Evolutionary conservation across 768 basidiomycete species (phyloP), one percentile per base, ranked within the genome.

Genomic region (Serendipita sp.): DNA sequence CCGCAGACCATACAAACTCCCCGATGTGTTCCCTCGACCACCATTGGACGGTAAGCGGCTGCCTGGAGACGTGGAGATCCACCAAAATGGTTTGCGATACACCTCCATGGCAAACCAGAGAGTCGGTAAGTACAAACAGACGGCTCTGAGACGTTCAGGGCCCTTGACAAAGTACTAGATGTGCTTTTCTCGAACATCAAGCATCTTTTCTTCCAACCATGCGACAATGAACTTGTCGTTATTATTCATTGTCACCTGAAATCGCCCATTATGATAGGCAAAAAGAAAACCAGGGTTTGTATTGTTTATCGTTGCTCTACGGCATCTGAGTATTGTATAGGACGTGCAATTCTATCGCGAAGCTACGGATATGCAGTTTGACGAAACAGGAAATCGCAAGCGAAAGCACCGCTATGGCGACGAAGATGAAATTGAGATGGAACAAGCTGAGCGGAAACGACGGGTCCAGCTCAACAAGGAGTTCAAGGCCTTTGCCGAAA

Each of bases 281-380:
- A 98, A 78, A 96, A 93, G 76, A 99, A 98, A 73, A 84, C 96
- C 22, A 90, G 89, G 69, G 91, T 93, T 68, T 38, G 38, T 38
- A 38, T 38, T 14, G 14, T 14, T 38, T 62, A 66, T 17, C 17
- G 38, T 24, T 9, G 20, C n/a, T 13, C 26, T 24, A 31, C 53
- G 9, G 13, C 24, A n/a, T 30, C 33, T 58, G 24, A 26, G 26
- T 1, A 4, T 38, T n/a, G 13, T 43, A 26, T 65, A 95, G 89
- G 96, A 99, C 72, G 83, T 98, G 3, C 96, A 98, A 81, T 97
- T 99, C 73, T 93, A 89, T 77, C 88, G 95, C 7, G 96, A 98
- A 75, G 95, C 94, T 4, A 90, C 91, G 0, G 96, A 99, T 67
- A 90, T 95, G 30, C 90, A 94, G 66, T 97, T 98, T 69, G 96